Evolutionary conservation across 805 yeast genomes (phyloP).

Genomic region (Candida sonorensis): DNA sequence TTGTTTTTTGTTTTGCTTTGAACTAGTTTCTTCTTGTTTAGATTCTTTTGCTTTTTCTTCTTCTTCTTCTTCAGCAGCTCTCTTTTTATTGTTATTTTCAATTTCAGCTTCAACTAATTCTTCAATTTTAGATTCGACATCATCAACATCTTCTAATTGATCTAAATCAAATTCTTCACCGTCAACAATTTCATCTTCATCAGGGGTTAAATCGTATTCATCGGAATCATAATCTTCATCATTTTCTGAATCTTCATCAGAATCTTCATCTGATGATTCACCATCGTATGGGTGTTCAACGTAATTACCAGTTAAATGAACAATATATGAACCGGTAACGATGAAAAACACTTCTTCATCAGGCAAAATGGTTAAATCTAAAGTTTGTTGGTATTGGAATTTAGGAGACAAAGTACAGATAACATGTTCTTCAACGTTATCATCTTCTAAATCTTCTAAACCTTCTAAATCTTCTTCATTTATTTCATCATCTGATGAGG

Average conservation of each 20-base stretch:
- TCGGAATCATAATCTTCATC: constrained; percentile 39
- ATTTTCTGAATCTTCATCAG: constrained; percentile 42
- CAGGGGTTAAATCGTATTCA: constrained; percentile 67
- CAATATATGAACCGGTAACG: constrained; percentile 92
- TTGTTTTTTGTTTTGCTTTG: constrained; percentile 29
- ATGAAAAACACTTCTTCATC: constrained; percentile 92
- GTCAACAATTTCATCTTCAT: constrained; percentile 57
- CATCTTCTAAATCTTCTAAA: constrained; percentile 54
- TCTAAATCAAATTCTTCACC: constrained; percentile 51
- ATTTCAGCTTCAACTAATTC: constrained; percentile 64
- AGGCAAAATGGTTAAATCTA: constrained; percentile 86
- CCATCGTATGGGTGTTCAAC: constrained; percentile 91
- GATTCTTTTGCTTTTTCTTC: constrained; percentile 29
- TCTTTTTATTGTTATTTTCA: constrained; percentile 32
- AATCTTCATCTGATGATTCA: constrained; percentile 37
- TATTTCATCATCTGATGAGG: constrained; percentile 39
- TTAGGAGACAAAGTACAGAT: constrained; percentile 88
- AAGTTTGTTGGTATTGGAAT: constrained; percentile 77
- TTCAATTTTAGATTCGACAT: constrained; percentile 65
- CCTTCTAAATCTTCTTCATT: constrained; percentile 48
- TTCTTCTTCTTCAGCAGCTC: constrained; percentile 20
- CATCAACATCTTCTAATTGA: constrained; percentile 62
- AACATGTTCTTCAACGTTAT: constrained; percentile 76
- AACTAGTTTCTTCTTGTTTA: constrained; percentile 24
- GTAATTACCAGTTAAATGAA: constrained; percentile 91